Evolutionary conservation across 768 basidiomycete genomes (phyloP).

Genomic region (Coprinopsis marcescibilis): DNA sequence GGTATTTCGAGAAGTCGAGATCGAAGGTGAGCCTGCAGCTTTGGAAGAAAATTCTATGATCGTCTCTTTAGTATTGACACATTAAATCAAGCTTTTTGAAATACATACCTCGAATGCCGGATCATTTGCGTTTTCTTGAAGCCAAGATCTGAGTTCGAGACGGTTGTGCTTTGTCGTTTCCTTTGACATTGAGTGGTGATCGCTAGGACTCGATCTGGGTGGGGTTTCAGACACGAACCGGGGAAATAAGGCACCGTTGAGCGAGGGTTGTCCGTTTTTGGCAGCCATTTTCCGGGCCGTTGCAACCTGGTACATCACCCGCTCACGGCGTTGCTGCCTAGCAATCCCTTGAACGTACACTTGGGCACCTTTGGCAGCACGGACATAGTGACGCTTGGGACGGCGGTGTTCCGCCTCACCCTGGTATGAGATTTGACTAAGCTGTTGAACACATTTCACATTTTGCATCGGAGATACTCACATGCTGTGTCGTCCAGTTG

Average conservation of each 20-base stretch:
- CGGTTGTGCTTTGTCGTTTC: background rate
- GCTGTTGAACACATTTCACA: background rate
- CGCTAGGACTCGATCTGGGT: constrained; percentile 10
- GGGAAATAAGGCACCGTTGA: no score
- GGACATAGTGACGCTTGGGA: constrained; percentile 28
- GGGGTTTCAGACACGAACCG: background rate
- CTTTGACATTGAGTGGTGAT: constrained; percentile 14
- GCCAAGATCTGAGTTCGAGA: constrained; percentile 11
- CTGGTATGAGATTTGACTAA: constrained; percentile 15
- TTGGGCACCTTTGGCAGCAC: constrained; percentile 25
- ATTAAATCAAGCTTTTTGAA: background rate
- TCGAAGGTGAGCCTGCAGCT: constrained; percentile 25
- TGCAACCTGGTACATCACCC: constrained; percentile 5
- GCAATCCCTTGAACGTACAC: constrained; percentile 17
- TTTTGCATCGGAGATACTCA: constrained; percentile 5
- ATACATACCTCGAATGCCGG: constrained; percentile 23
- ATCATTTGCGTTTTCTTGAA: constrained; percentile 18
- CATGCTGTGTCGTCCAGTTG: constrained; percentile 13
- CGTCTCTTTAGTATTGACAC: background rate
- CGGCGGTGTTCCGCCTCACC: constrained; percentile 31
- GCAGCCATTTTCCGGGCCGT: background rate
- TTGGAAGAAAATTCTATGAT: constrained; percentile 22
- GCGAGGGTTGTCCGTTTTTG: no score
- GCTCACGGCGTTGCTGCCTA: constrained; percentile 10
- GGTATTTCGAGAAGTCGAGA: constrained; percentile 17